Evolutionary conservation across 805 yeast genomes (phyloP), one percentile per base, ranked within the genome.

Genomic region (Jamesozyma spencerorum): DNA sequence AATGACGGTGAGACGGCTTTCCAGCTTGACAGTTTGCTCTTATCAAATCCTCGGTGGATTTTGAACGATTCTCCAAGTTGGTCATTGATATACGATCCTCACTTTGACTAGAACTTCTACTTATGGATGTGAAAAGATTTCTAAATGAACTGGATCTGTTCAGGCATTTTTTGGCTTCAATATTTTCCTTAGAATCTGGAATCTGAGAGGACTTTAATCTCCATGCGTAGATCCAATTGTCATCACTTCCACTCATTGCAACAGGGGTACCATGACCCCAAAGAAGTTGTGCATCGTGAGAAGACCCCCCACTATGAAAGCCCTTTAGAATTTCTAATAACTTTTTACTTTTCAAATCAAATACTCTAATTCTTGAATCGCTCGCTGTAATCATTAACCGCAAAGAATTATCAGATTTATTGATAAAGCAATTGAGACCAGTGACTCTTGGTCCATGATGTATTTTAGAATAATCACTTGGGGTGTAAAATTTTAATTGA

Each of bases 161-260:
- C 20, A 48, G 14, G 18, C 39, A 26, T 18, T 28, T 31, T 13
- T 34, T 45, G 8, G 13, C 2, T 24, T 22, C 29, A 12, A 12
- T 37, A 15, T 20, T 30, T 7, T 33, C 29, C 4, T 7, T 19
- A 12, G 31, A 29, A 14, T 28, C 27, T 5, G 22, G 11, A 12
- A 18, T 35, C 14, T 13, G 12, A n/a, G 47, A 57, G 4, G 57
- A 58, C 31, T 58, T 63, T n/a, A 70, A 59, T 40, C 71, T 71
- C 97, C 97, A 88, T 5, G 85, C 63, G 55, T 87, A 87, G 10
- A 84, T 75, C 78, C 87, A 78, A 48, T 83, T 85, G 61, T 88
- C 90, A 57, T 88, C 97, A 8, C 94, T 82, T 0, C 95, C 95
- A 5, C 83, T 70, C 5, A 87, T 69, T 50, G 74, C 77, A 12